Evolutionary conservation across 768 basidiomycete genomes (phyloP).

Genomic region (Suillus clintonianus): DNA sequence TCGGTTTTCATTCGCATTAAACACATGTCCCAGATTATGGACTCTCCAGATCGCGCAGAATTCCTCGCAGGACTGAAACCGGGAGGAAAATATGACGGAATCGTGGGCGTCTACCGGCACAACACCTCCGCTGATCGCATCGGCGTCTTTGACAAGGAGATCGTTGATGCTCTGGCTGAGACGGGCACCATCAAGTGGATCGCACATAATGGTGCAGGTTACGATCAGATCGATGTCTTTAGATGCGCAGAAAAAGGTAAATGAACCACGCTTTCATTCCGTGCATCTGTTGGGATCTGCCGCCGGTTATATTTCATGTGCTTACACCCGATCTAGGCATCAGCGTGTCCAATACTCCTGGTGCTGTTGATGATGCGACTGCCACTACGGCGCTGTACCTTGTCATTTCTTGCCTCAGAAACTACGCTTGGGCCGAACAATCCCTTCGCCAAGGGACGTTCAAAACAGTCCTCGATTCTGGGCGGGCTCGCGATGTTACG

Average conservation of each 20-base stretch:
- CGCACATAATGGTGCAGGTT: slow-evolving; percentile 91
- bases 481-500: slow-evolving; percentile 61
- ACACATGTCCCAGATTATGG: slow-evolving; percentile 42
- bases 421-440: slow-evolving; percentile 67
- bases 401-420: slow-evolving; percentile 73
- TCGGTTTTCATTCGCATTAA: neutral
- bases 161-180: slow-evolving; percentile 65
- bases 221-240: slow-evolving; percentile 82
- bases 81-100: slow-evolving; percentile 72
- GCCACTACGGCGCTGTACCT: slow-evolving; percentile 88
- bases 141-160: slow-evolving; percentile 78
- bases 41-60: slow-evolving; percentile 63
- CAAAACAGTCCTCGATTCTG: slow-evolving; percentile 55
- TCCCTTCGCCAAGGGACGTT: slow-evolving; percentile 54
- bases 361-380: slow-evolving; percentile 88
- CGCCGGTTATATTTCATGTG: neutral
- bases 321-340: slow-evolving; percentile 40
- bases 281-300: neutral
- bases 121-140: slow-evolving; percentile 65
- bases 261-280: slow-evolving; percentile 6
- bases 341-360: slow-evolving; percentile 83
- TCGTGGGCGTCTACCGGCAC: slow-evolving; percentile 78
- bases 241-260: slow-evolving; percentile 72
- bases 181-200: slow-evolving; percentile 72
- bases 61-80: slow-evolving; percentile 66